Base-by-base conservation (phyloP, 371 early-diverging fungal genomes). In the Thermomucor indicae-seudaticae region DNA sequence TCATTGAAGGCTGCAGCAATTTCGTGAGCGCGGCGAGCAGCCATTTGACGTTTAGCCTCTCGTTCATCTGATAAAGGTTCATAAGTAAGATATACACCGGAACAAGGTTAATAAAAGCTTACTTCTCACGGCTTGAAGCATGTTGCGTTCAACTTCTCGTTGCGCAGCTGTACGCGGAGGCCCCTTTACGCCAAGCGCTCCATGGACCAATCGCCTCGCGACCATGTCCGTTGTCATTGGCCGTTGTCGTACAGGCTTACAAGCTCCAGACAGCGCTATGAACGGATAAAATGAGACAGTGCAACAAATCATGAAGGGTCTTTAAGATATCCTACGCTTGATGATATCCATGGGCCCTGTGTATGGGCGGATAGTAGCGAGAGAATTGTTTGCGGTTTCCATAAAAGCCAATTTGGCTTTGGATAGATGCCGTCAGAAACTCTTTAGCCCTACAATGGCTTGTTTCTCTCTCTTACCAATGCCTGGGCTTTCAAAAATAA, bases 201-300 rank as follows among this genome's bases (percentile, higher is more conserved):
- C 78, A 38, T 72, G 70, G 17, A 78, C 69, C 7, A 78, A 51
- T 48, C 75, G 58, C 32, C 67, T 63, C 6, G 78, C 78, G 4
- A 74, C 78, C 57, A 75, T 66, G 52, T 74, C 78, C 1, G 75
- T 78, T 20, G 74, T 78, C 6, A 60, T 65, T 4, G 78, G 78
- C 28, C 78, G 65, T 5, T 49, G 57, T 8, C 56, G 62, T 16
- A 55, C 40, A 1, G 52, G 57, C 3, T 30, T n/a, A n/a, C n/a
- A n/a, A n/a, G n/a, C n/a, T n/a, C n/a, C n/a, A n/a, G n/a, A n/a
- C n/a, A n/a, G n/a, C n/a, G n/a, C n/a, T n/a, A n/a, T n/a, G n/a
- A n/a, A n/a, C n/a, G n/a, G n/a, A n/a, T n/a, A n/a, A n/a, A n/a
- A n/a, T n/a, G n/a, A n/a, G n/a, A n/a, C n/a, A n/a, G n/a, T n/a